Evolutionary conservation across 805 yeast genomes (phyloP).

Genomic region (Lipomyces spencermartinsiae): DNA sequence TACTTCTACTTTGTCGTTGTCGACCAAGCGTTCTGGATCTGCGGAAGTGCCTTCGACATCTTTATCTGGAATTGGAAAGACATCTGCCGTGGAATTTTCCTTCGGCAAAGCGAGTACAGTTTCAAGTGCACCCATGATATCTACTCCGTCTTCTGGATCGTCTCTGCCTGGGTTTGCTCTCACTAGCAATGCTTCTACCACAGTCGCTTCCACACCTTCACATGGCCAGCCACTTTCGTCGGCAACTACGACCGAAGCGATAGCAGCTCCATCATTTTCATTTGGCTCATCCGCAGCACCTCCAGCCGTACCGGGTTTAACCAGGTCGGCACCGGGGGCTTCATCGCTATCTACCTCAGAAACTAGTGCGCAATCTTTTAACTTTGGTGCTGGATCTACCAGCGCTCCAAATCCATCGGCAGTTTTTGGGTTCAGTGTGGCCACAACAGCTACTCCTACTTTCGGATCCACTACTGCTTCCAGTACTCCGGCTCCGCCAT

Average conservation of each 20-base stretch:
- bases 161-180: conserved; percentile 8
- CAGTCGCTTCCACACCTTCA: conserved; percentile 11
- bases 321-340: conserved; percentile 3
- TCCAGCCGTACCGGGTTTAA: conserved; percentile 4
- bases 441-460: conserved; percentile 14
- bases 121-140: conserved; percentile 8
- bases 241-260: conserved; percentile 7
- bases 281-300: conserved; percentile 22
- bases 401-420: not conserved
- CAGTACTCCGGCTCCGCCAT: conserved; percentile 1
- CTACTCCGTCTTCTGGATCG: not conserved
- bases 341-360: not conserved
- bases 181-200: conserved; percentile 4
- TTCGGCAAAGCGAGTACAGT: conserved; percentile 17
- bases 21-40: not conserved
- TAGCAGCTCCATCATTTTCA: conserved; percentile 12
- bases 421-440: conserved; percentile 3
- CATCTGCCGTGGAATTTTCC: conserved; percentile 13
- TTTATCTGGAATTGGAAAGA: not conserved
- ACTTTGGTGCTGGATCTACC: conserved; percentile 1
- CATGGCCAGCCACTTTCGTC: conserved; percentile 5
- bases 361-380: not conserved
- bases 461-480: conserved; percentile 14
- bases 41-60: not conserved
- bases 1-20: not conserved